Percentiles rank a stretch among this genome's conserved stretches.
These are phyloP conservation scores for Periconia sp. DNA, from an alignment of 2,329 filamentous ascomycete genomes.

Conservation along the genomic window DNA sequence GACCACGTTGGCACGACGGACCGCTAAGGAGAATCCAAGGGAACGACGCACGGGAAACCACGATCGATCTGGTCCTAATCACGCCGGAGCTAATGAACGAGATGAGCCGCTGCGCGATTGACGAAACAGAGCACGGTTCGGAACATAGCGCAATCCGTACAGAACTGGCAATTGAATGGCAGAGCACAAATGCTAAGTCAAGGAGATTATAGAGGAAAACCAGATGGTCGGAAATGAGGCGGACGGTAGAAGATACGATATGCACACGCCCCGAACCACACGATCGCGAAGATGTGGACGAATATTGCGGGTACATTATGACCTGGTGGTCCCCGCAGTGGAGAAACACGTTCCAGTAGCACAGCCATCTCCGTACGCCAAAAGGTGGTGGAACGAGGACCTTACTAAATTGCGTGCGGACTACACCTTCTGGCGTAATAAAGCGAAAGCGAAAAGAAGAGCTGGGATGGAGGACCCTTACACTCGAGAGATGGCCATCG, in stretches of 20 bases:
- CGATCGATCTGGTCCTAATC: background rate
- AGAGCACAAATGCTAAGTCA: no score
- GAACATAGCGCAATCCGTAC: no score
- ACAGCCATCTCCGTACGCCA: slow-evolving; percentile 12
- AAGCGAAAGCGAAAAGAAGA: slow-evolving; percentile 9
- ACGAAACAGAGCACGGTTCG: background rate
- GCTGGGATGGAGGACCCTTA: slow-evolving; percentile 13
- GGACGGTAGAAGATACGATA: no score
- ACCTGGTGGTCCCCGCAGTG: slow-evolving; percentile 8
- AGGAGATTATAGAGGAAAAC: no score
- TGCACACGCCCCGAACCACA: no score
- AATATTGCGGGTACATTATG: slow-evolving; percentile 8
- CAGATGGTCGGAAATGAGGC: no score
- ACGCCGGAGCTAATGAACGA: background rate
- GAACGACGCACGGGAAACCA: background rate
- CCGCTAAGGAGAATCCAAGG: background rate
- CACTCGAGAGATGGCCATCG: slow-evolving; percentile 9
- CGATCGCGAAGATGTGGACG: slow-evolving; percentile 10
- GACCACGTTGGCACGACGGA: background rate
- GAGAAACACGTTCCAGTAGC: slow-evolving; percentile 5
- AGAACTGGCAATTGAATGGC: no score
- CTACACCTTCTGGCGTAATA: slow-evolving; percentile 24
- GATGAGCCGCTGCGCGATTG: background rate
- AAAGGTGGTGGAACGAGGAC: slow-evolving; percentile 14
- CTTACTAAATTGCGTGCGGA: slow-evolving; percentile 10